phyloP scores from a whole-genome alignment of 768 basidiomycete species.

The Suillus hirtellus region DNA sequence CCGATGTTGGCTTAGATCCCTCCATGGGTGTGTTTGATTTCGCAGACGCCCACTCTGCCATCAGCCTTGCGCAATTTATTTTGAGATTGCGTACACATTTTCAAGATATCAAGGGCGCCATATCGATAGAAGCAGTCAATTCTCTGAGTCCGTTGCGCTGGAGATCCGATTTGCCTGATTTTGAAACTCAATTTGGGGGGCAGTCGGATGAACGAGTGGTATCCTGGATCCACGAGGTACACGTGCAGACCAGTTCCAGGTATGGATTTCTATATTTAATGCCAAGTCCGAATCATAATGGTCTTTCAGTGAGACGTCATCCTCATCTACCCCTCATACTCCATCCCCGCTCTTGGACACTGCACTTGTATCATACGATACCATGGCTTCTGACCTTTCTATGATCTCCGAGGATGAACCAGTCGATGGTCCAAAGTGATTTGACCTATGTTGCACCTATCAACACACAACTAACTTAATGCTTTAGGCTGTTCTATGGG shows the following conservation, averaged over 20 bases:
- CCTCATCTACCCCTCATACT: neutral
- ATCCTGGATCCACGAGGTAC: neutral
- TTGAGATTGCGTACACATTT: conserved; percentile 5
- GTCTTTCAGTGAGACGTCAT: neutral
- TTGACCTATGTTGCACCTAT: too few species aligned
- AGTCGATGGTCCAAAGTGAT: neutral
- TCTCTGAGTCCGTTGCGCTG: neutral
- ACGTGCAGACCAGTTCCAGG: neutral
- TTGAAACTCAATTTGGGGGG: neutral
- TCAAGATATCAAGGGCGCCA: neutral
- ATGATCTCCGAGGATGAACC: neutral
- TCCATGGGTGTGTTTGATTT: conserved; percentile 5
- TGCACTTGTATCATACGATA: neutral
- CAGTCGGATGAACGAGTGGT: neutral
- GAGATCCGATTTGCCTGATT: conserved; percentile 2
- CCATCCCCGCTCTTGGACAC: neutral
- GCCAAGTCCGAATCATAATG: neutral
- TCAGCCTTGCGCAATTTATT: neutral
- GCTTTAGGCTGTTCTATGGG: neutral
- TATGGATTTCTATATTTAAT: neutral
- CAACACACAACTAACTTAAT: neutral
- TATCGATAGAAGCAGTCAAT: conserved; percentile 1
- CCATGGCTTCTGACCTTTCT: neutral
- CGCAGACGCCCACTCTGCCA: neutral
- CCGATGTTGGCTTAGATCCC: neutral